Percentiles rank a stretch among this genome's conserved stretches.
phyloP scores from a whole-genome alignment of 192 early-diverging fungal genomes.

The Gryganskiella cystojenkinii region DNA sequence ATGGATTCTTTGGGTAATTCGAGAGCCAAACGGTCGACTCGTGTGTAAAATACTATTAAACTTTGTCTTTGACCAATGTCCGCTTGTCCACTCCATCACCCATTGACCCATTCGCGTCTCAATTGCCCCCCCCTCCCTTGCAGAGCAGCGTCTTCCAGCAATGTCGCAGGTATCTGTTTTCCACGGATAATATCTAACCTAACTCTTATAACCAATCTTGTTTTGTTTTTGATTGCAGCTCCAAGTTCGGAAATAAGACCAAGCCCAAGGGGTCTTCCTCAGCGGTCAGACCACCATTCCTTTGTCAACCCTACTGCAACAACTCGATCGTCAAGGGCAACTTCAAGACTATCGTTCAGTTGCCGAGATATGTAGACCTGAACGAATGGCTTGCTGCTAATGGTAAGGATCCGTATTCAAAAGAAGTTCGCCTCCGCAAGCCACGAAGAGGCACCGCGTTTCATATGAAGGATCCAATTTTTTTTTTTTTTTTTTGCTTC shows the following conservation, averaged over 20 bases:
- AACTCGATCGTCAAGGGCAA: conserved; percentile 92
- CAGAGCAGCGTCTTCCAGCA: background rate
- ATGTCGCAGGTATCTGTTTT: background rate
- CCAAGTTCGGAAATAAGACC: conserved; percentile 33
- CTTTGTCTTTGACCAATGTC: too few species aligned
- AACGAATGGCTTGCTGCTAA: conserved; percentile 96
- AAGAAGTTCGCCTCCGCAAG: too few species aligned
- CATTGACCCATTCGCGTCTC: background rate
- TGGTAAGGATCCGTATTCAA: too few species aligned
- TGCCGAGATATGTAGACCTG: conserved; percentile 90
- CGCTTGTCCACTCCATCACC: too few species aligned
- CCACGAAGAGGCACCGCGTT: too few species aligned
- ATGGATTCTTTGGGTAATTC: too few species aligned
- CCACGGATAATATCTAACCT: too few species aligned
- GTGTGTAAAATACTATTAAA: too few species aligned
- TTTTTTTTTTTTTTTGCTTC: too few species aligned
- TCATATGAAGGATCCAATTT: too few species aligned
- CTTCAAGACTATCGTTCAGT: conserved; percentile 88
- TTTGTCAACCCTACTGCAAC: conserved; percentile 75
- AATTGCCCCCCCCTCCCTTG: background rate
- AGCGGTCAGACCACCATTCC: conserved; percentile 56
- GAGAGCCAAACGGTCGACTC: too few species aligned
- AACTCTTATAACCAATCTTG: background rate
- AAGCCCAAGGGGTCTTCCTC: conserved; percentile 41
- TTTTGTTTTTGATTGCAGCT: background rate